Conservation (phyloP, 2,329 filamentous ascomycete genomes). For the Epichloe hybrida region DNA sequence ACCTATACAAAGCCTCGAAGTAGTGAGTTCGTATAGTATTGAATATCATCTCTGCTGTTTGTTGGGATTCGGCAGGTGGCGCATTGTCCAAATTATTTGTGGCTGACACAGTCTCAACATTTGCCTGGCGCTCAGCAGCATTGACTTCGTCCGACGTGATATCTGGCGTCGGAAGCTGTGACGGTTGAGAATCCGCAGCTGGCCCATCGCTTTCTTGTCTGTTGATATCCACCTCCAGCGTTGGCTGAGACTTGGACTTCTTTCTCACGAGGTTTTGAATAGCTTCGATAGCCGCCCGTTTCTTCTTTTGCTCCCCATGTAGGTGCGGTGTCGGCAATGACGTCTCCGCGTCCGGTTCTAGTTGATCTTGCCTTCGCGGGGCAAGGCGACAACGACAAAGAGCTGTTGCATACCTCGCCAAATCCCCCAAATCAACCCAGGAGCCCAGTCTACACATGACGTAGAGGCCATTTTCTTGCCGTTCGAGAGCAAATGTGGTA, state of each 20-base stretch:
- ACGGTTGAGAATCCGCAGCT: conserved; percentile 5
- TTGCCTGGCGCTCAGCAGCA: not conserved
- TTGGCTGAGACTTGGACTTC: conserved; percentile 30
- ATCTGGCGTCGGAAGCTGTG: conserved; percentile 10
- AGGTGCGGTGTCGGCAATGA: conserved; percentile 29
- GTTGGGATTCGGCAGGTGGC: conserved; percentile 14
- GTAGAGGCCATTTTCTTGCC: conserved; percentile 47
- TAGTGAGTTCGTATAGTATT: conserved; percentile 46
- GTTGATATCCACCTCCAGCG: conserved; percentile 22
- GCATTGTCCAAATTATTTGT: not conserved
- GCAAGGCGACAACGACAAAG: conserved; percentile 18
- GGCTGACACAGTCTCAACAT: not conserved
- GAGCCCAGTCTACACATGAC: conserved; percentile 53
- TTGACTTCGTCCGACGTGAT: not conserved
- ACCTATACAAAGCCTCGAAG: conserved; percentile 47
- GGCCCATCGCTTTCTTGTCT: conserved; percentile 8
- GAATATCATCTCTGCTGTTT: conserved; percentile 39
- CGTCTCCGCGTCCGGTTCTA: conserved; percentile 9
- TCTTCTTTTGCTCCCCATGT: conserved; percentile 38
- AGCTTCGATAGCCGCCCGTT: conserved; percentile 47
- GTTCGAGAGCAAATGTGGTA: conserved; percentile 50
- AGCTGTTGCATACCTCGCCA: conserved; percentile 35
- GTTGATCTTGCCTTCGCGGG: conserved; percentile 9
- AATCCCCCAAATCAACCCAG: conserved; percentile 48
- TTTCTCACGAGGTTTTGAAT: conserved; percentile 48